Evolutionary conservation across 1,139 yeast species (phyloP).

Genomic region (Candida buenavistaensis): DNA sequence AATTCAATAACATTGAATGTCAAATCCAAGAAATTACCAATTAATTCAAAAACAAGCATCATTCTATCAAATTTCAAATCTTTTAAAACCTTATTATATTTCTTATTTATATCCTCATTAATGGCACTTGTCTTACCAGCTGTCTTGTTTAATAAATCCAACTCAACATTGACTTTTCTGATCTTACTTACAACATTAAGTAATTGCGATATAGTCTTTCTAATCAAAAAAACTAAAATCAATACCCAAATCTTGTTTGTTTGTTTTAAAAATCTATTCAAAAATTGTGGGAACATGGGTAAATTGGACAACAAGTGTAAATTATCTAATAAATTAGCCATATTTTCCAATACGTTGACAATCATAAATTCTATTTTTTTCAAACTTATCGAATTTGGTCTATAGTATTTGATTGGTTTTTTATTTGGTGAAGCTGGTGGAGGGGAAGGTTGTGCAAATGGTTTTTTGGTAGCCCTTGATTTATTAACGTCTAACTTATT

Average conservation of each 20-base stretch:
- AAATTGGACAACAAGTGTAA: constrained; percentile 44
- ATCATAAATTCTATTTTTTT: constrained; percentile 32
- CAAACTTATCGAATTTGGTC: constrained; percentile 20
- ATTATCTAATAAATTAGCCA: constrained; percentile 45
- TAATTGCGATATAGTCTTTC: constrained; percentile 46
- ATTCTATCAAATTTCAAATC: constrained; percentile 46
- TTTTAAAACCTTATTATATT: constrained; percentile 42
- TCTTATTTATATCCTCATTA: constrained; percentile 30
- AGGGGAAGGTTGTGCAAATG: constrained; percentile 1
- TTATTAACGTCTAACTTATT: constrained; percentile 21
- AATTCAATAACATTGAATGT: constrained; percentile 44
- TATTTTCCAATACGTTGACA: constrained; percentile 34
- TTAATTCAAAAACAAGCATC: constrained; percentile 43
- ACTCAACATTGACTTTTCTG: constrained; percentile 37
- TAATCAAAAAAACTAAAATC: constrained; percentile 40
- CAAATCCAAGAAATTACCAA: constrained; percentile 47
- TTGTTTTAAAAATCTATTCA: constrained; percentile 36
- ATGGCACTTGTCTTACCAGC: constrained; percentile 21
- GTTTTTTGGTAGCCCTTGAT: constrained; percentile 4
- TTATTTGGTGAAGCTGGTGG: constrained; percentile 7
- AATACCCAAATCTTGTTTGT: constrained; percentile 50
- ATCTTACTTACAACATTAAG: constrained; percentile 43
- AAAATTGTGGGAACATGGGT: constrained; percentile 43
- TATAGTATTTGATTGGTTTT: constrained; percentile 8
- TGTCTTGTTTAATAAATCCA: constrained; percentile 28